Base-by-base conservation (phyloP, 75 land plant species). In the Cryptomeria japonica region DNA sequence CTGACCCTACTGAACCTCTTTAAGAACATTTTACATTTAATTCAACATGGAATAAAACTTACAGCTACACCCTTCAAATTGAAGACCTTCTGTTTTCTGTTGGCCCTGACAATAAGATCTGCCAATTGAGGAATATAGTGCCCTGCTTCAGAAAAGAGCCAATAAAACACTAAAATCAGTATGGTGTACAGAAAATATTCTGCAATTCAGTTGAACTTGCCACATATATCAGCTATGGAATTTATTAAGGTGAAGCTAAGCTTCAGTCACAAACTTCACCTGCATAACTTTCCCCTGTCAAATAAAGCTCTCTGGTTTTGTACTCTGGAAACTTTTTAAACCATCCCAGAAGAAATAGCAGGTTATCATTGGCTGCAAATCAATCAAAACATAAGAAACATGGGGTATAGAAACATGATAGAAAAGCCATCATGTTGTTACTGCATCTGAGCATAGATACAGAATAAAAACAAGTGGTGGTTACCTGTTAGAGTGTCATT, bases 261-360 rank as follows among this genome's bases (percentile, higher is more conserved):
- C 31, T 87, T 38, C 19, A 7, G n/a, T 86, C 84, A 39, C 11
- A 82, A 82, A 46, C 28, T 44, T 85, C 42, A 98, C 99, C 99
- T 90, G 99, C 99, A 94, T 98, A 98, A 92, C 99, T 98, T 87
- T 98, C 99, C 84, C 99, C 99, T 53, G 97, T 87, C 55, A 98
- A 94, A 89, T 89, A 96, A 79, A 98, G 90, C 72, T 92, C 91
- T 90, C 96, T 93, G 76, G 87, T 73, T 76, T 88, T 93, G 88
- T 93, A 98, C 70, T 96, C 93, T 32, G 98, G 99, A 89, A 95
- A 98, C 56, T 89, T 92, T 55, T 89, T 15, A 58, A 98, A 95
- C 99, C 98, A 98, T 18, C 88, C 90, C 77, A 90, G 86, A 75
- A 98, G 90, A 91, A 98, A 98, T 72, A 89, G 84, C 77, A 97